A percentile compares a stretch with the other conserved stretches of the same genome.
Conservation (phyloP, 805 yeast genomes). For the Lachancea kluyveri region DNA sequence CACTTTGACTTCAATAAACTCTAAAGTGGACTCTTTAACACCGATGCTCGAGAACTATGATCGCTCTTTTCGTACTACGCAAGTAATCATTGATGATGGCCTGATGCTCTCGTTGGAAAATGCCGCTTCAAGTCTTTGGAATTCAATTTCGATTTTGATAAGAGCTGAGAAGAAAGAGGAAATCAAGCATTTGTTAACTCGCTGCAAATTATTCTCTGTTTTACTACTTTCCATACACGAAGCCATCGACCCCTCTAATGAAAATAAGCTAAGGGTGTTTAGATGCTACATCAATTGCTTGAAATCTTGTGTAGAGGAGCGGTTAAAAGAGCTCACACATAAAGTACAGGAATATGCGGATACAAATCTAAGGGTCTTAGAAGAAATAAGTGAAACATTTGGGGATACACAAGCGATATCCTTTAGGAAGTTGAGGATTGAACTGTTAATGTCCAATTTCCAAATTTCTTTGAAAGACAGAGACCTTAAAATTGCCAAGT, state of each 20-base stretch:
- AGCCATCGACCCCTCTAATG: conserved; percentile 17
- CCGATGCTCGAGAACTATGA: conserved; percentile 31
- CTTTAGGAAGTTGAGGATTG: conserved; percentile 20
- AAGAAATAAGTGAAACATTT: conserved; percentile 13
- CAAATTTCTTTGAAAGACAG: conserved; percentile 26
- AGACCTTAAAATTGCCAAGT: conserved; percentile 32
- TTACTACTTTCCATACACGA: conserved; percentile 31
- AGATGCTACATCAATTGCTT: conserved; percentile 29
- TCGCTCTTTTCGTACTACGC: conserved; percentile 22
- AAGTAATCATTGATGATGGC: conserved; percentile 16
- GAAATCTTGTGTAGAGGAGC: conserved; percentile 26
- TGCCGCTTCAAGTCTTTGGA: conserved; percentile 35
- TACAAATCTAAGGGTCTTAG: conserved; percentile 18
- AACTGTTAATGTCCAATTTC: conserved; percentile 29
- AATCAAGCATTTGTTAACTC: conserved; percentile 8
- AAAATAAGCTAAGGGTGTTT: conserved; percentile 25
- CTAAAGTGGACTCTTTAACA: conserved; percentile 19
- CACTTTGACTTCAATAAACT: conserved; percentile 6
- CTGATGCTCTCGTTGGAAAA: conserved; percentile 21
- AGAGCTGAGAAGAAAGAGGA: conserved; percentile 16
- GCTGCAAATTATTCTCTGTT: conserved; percentile 28
- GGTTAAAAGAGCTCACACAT: conserved; percentile 12
- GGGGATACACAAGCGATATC: too few species aligned
- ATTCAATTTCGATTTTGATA: conserved; percentile 25
- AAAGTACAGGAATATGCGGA: conserved; percentile 30